Conservation (phyloP, 352 stramenopile genomes). For the Phytophthora pisi region DNA sequence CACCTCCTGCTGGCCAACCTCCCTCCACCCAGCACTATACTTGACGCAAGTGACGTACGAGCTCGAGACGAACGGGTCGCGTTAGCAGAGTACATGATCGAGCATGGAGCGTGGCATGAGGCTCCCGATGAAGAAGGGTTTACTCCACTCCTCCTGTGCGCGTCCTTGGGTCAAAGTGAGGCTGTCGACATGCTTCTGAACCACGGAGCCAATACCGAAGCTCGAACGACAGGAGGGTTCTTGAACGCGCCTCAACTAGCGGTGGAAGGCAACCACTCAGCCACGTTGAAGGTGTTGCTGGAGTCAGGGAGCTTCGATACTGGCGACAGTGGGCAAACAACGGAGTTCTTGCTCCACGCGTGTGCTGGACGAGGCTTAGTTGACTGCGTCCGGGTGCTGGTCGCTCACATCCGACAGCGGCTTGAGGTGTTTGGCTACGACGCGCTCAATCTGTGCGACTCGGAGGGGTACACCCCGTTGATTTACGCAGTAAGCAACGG, state of each 20-base stretch:
- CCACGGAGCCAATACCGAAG: conserved; percentile 61
- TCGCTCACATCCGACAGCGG: conserved; percentile 52
- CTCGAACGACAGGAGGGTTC: conserved; percentile 32
- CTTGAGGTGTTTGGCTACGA: conserved; percentile 35
- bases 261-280: conserved; percentile 64
- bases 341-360: conserved; percentile 61
- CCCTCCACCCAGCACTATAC: conserved; percentile 11
- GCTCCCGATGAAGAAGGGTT: conserved; percentile 62
- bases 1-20: conserved; percentile 80
- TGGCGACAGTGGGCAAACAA: conserved; percentile 40
- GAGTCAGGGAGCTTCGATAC: conserved; percentile 57
- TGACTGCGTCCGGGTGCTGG: conserved; percentile 56
- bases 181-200: conserved; percentile 76
- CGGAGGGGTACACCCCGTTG: conserved; percentile 79
- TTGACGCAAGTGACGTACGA: conserved; percentile 14
- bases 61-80: conserved; percentile 49
- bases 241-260: conserved; percentile 63
- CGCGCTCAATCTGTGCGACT: conserved; percentile 56
- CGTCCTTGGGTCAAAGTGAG: conserved; percentile 62
- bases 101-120: conserved; percentile 85
- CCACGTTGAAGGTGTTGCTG: conserved; percentile 56
- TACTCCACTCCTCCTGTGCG: conserved; percentile 67
- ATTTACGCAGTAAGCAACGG: conserved; percentile 79
- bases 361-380: conserved; percentile 63
- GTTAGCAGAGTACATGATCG: conserved; percentile 83